These are phyloP conservation scores for Colletotrichum simmondsii DNA, from an alignment of 2,329 filamentous ascomycete genomes.

Conservation along the genomic window DNA sequence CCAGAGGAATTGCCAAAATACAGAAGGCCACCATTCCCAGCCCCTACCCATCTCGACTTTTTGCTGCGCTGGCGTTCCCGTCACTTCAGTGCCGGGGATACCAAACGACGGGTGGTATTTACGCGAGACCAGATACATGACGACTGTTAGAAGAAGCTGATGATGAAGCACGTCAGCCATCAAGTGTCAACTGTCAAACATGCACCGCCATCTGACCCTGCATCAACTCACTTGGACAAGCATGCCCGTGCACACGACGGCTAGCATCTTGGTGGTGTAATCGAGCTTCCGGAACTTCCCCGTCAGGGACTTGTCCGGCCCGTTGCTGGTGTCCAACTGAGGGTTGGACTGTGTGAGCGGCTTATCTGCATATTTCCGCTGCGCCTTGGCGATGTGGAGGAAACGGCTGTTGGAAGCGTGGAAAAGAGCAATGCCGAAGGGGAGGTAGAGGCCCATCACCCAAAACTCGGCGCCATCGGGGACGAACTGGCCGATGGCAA, in stretches of 20 bases:
- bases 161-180: conserved; percentile 32
- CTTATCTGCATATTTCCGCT: conserved; percentile 45
- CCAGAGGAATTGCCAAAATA: conserved; percentile 74
- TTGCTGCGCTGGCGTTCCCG: conserved; percentile 62
- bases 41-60: conserved; percentile 60
- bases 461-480: conserved; percentile 70
- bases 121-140: conserved; percentile 72
- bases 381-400: conserved; percentile 66
- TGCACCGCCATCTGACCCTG: neutral
- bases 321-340: conserved; percentile 30
- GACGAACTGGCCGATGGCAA: conserved; percentile 50
- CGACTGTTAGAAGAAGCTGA: conserved; percentile 66
- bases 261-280: conserved; percentile 60
- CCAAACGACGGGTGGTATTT: conserved; percentile 73
- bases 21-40: conserved; percentile 76
- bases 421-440: conserved; percentile 73
- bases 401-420: conserved; percentile 73
- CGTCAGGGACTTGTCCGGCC: conserved; percentile 42
- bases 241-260: conserved; percentile 65
- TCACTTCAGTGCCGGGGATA: conserved; percentile 70
- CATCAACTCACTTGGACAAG: conserved; percentile 60
- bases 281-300: conserved; percentile 53
- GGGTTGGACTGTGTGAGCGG: conserved; percentile 33
- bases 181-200: conserved; percentile 5
- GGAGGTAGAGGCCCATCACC: conserved; percentile 74